Evolutionary conservation across 345 rosid species (phyloP).

Genomic region (Rhodomyrtus tomentosa): DNA sequence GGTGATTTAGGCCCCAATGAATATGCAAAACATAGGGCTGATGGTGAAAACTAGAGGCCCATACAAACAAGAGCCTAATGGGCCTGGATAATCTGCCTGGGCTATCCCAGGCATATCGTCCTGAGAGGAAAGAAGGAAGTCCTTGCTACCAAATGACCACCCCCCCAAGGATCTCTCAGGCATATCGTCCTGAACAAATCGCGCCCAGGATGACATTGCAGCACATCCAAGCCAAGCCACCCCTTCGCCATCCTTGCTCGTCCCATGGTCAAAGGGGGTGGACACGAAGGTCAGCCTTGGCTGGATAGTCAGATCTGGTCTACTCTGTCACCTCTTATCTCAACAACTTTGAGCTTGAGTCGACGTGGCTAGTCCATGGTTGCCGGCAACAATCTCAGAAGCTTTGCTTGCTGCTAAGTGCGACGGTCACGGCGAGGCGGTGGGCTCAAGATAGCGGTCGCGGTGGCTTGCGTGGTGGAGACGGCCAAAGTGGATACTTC

Average conservation of each 20-base stretch:
- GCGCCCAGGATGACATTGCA: rapidly evolving
- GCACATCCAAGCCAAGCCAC: not conserved
- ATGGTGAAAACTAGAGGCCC: not conserved
- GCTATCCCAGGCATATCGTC: no score
- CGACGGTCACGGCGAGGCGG: not conserved
- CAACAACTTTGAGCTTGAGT: not conserved
- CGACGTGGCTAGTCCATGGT: not conserved
- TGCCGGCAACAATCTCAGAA: not conserved
- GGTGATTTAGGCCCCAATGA: not conserved
- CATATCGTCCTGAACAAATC: no score
- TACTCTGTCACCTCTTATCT: not conserved
- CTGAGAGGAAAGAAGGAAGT: not conserved
- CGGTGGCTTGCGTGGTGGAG: not conserved
- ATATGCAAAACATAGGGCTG: not conserved
- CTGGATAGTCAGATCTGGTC: not conserved
- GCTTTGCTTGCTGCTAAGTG: not conserved
- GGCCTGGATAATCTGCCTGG: not conserved
- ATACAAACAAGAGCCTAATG: not conserved
- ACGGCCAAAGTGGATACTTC: not conserved
- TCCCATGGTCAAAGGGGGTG: not conserved
- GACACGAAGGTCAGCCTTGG: not conserved
- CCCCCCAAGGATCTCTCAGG: no score
- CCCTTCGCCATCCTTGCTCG: not conserved
- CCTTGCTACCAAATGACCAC: no score
- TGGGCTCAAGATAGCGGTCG: not conserved